Evolutionary conservation across 345 rosid genomes (phyloP).

Genomic region (Salix caprea): DNA sequence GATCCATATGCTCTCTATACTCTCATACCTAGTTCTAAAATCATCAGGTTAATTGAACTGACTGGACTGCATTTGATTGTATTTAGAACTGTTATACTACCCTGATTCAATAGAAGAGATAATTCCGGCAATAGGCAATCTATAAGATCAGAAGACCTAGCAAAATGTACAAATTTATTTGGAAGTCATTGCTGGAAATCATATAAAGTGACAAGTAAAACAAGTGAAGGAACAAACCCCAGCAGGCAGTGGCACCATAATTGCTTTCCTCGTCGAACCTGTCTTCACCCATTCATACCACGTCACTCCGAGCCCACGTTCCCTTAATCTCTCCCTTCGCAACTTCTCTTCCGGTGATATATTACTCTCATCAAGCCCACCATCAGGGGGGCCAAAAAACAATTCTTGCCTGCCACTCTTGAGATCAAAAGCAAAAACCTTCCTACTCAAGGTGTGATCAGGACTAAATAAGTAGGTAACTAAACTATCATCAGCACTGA

Average conservation of each 20-base stretch:
- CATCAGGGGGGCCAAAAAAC: constrained; percentile 77
- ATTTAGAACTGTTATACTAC: neutral
- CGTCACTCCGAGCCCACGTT: constrained; percentile 92
- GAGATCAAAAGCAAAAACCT: constrained; percentile 62
- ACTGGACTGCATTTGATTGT: neutral
- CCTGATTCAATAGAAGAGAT: neutral
- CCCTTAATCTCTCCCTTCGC: constrained; percentile 87
- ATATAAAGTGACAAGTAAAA: neutral
- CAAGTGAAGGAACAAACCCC: constrained; percentile 60
- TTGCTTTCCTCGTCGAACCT: constrained; percentile 52
- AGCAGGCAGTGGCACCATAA: constrained; percentile 85
- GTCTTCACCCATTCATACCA: constrained; percentile 91
- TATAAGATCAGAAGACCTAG: neutral
- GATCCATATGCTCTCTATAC: neutral
- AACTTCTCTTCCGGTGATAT: constrained; percentile 82
- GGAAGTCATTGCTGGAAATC: neutral
- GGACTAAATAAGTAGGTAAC: constrained; percentile 72
- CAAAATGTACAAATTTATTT: neutral
- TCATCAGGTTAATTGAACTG: neutral
- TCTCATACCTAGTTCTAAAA: neutral
- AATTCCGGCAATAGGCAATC: neutral
- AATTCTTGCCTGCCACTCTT: constrained; percentile 53
- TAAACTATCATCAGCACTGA: constrained; percentile 78
- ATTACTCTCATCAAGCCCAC: constrained; percentile 87
- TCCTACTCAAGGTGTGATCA: constrained; percentile 62